Evolutionary conservation across 345 rosid species (phyloP).

Genomic region (Syzygium aromaticum): DNA sequence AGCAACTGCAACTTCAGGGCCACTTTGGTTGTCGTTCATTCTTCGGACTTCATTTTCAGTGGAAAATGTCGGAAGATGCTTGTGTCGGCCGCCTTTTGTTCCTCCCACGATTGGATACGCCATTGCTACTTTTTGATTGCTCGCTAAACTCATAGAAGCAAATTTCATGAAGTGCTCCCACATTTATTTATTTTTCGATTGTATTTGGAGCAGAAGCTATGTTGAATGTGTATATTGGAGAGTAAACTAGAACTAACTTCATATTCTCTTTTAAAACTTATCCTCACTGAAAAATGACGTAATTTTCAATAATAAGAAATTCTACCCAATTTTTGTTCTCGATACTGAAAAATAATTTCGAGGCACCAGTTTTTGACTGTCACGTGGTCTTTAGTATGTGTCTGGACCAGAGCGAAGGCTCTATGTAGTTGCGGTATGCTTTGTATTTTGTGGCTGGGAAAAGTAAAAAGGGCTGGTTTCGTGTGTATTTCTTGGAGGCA

Average conservation of each 20-base stretch:
- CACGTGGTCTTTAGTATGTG: neutral
- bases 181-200: neutral
- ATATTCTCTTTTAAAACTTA: neutral
- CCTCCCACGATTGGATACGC: neutral
- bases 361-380: neutral
- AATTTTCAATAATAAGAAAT: neutral
- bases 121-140: neutral
- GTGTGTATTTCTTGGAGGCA: neutral
- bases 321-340: neutral
- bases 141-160: neutral
- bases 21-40: neutral
- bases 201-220: neutral
- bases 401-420: neutral
- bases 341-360: neutral
- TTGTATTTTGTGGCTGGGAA: neutral
- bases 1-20: neutral
- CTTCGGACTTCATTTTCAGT: too few species aligned
- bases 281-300: neutral
- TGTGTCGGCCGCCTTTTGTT: too few species aligned
- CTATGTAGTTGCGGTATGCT: neutral
- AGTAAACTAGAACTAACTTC: neutral
- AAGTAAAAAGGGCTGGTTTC: neutral
- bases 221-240: neutral
- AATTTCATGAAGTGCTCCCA: neutral
- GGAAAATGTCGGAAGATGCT: too few species aligned